Percentiles rank a stretch among this genome's conserved stretches.
Evolutionary conservation across 768 basidiomycete genomes (phyloP).

Genomic region (Glaciozyma martinii): DNA sequence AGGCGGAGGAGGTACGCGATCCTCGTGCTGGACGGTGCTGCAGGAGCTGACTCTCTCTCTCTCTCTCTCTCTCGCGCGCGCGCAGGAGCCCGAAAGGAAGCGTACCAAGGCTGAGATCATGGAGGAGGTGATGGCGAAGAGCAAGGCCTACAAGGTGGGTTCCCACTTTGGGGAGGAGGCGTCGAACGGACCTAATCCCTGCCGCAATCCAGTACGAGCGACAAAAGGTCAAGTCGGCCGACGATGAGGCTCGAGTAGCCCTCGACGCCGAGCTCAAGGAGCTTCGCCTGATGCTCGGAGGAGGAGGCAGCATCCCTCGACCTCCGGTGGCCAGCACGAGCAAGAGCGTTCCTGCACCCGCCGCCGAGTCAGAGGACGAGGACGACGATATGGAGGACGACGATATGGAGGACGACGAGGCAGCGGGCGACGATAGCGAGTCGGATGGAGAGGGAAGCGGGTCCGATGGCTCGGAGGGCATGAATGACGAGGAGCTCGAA

Average conservation of each 20-base stretch:
- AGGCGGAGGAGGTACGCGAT: slow-evolving; percentile 6
- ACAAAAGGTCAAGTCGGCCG: slow-evolving; percentile 79
- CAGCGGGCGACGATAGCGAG: slow-evolving; percentile 1
- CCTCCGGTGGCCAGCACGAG: slow-evolving; percentile 3
- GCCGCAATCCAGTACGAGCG: slow-evolving; percentile 58
- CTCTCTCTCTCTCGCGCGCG: background rate
- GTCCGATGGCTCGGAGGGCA: slow-evolving; percentile 19
- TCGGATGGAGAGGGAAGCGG: slow-evolving; percentile 5
- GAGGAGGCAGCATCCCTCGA: slow-evolving; percentile 15
- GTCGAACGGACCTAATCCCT: background rate
- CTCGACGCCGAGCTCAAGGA: slow-evolving; percentile 81
- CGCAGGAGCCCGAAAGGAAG: slow-evolving; percentile 50
- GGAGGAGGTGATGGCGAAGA: slow-evolving; percentile 95
- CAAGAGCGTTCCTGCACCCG: background rate
- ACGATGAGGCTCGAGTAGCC: slow-evolving; percentile 73
- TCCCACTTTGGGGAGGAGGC: background rate
- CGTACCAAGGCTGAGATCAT: slow-evolving; percentile 93
- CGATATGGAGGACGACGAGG: slow-evolving; percentile 8
- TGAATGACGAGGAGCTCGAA: slow-evolving; percentile 29
- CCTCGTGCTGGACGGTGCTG: background rate
- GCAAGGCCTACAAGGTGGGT: slow-evolving; percentile 83
- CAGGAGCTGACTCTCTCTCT: background rate
- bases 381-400: slow-evolving; percentile 28
- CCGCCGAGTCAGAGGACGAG: slow-evolving; percentile 36
- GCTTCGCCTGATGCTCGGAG: slow-evolving; percentile 58